Percentiles rank a stretch among this genome's conserved stretches.
Evolutionary conservation across 129 eudicot species (phyloP).

Genomic region (Gnaphalium uliginosum): DNA sequence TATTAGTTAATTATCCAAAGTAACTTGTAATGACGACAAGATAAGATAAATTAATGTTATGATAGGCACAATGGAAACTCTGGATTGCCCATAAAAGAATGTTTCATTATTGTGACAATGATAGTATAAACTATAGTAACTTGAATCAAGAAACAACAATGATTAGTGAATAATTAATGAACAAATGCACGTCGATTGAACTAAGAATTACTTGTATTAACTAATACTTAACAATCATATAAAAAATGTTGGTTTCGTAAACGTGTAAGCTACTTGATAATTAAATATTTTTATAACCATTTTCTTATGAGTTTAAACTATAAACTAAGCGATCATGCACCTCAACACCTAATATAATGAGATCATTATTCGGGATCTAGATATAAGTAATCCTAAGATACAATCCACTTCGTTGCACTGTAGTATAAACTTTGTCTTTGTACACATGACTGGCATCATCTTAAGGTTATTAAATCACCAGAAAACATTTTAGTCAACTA

Average conservation of each 20-base stretch:
- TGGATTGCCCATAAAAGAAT: background rate
- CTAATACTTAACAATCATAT: conserved; percentile 4
- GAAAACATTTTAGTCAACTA: background rate
- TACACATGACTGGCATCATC: background rate
- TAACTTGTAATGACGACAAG: background rate
- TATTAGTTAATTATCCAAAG: background rate
- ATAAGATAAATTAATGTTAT: background rate
- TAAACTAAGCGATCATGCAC: conserved; percentile 21
- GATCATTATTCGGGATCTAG: background rate
- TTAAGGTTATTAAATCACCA: background rate
- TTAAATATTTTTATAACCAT: background rate
- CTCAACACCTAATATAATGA: background rate
- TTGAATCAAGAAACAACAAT: conserved; percentile 14
- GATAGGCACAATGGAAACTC: background rate
- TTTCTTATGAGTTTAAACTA: conserved; percentile 5
- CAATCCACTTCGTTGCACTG: background rate
- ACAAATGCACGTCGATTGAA: conserved; percentile 1
- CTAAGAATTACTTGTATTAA: conserved; percentile 1
- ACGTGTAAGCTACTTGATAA: conserved; percentile 28
- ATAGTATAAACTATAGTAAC: conserved; percentile 17
- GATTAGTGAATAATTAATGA: conserved; percentile 13
- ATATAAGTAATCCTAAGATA: conserved; percentile 4
- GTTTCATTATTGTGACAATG: conserved; percentile 10
- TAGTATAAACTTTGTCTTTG: too few relatives aligned
- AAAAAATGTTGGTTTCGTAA: background rate